Conservation (phyloP, 805 yeast species). For the Candida oleophila region DNA sequence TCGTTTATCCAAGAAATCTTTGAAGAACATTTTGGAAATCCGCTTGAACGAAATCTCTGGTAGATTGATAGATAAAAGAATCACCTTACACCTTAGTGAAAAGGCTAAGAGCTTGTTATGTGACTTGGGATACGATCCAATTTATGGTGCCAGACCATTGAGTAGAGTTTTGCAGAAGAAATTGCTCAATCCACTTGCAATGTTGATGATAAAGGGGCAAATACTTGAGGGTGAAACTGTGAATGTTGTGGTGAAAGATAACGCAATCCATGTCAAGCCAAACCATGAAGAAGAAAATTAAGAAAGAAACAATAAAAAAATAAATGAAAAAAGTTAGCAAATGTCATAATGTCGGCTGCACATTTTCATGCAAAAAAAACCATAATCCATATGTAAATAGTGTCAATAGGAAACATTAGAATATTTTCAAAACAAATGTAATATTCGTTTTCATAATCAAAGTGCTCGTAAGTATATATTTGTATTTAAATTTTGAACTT, state of each 20-base stretch:
- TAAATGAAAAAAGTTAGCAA: background rate
- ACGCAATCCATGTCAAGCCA: conserved; percentile 26
- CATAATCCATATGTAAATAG: background rate
- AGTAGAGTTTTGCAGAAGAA: conserved; percentile 84
- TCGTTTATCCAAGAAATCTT: conserved; percentile 73
- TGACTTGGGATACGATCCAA: conserved; percentile 83
- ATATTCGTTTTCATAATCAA: background rate
- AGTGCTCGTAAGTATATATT: background rate
- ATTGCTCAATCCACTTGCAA: conserved; percentile 87
- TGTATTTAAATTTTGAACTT: background rate
- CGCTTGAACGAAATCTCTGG: conserved; percentile 79
- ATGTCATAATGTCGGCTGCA: no score
- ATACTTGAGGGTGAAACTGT: conserved; percentile 44
- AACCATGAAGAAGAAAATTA: conserved; percentile 23
- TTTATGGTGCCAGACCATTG: conserved; percentile 95
- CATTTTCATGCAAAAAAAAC: background rate
- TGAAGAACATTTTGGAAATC: conserved; percentile 80
- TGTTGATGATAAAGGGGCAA: conserved; percentile 75
- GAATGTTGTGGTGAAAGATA: conserved; percentile 23
- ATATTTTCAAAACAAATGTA: background rate
- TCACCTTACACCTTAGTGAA: conserved; percentile 51
- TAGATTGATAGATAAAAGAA: conserved; percentile 76
- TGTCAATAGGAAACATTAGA: background rate
- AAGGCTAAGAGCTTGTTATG: conserved; percentile 78
- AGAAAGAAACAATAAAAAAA: conserved; percentile 7